Percentiles rank a stretch among this genome's conserved stretches.
Evolutionary conservation across 2,329 filamentous ascomycete genomes (phyloP).

Genomic region (Penicillium sp.): DNA sequence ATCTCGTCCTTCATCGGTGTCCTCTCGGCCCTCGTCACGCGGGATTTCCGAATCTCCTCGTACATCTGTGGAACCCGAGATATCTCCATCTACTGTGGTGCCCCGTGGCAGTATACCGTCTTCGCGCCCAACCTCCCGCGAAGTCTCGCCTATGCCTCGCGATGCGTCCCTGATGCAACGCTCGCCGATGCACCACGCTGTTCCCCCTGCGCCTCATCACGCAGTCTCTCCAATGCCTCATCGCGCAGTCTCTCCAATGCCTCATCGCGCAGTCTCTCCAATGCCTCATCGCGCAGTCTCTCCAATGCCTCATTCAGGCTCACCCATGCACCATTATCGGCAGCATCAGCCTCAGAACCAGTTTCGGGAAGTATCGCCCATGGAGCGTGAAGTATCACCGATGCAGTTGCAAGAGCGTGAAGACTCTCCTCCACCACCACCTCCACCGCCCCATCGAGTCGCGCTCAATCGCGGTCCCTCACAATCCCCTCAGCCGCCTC

Average conservation of each 20-base stretch:
- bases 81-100: constrained; percentile 23
- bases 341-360: constrained; percentile 5
- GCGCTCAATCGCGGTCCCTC: constrained; percentile 51
- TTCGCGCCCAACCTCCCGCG: constrained; percentile 33
- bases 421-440: constrained; percentile 79
- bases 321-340: constrained; percentile 10
- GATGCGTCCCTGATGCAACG: constrained; percentile 15
- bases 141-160: constrained; percentile 26
- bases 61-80: constrained; percentile 27
- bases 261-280: constrained; percentile 8
- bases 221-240: constrained; percentile 9
- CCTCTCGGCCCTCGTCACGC: constrained; percentile 35
- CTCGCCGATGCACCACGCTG: constrained; percentile 4
- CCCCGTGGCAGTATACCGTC: constrained; percentile 23
- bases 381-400: constrained; percentile 29
- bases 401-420: constrained; percentile 55
- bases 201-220: constrained; percentile 10
- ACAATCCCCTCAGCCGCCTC: constrained; percentile 13
- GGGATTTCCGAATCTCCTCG: constrained; percentile 34
- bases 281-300: constrained; percentile 12
- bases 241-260: constrained; percentile 22
- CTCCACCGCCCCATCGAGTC: constrained; percentile 76
- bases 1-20: constrained; percentile 40
- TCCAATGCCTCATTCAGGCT: constrained; percentile 6
- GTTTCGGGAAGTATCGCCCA: constrained; percentile 21